Percentiles rank a stretch among this genome's conserved stretches.
phyloP scores from a whole-genome alignment of 176 grass and related monocot species.

The Saccharum spontaneum region DNA sequence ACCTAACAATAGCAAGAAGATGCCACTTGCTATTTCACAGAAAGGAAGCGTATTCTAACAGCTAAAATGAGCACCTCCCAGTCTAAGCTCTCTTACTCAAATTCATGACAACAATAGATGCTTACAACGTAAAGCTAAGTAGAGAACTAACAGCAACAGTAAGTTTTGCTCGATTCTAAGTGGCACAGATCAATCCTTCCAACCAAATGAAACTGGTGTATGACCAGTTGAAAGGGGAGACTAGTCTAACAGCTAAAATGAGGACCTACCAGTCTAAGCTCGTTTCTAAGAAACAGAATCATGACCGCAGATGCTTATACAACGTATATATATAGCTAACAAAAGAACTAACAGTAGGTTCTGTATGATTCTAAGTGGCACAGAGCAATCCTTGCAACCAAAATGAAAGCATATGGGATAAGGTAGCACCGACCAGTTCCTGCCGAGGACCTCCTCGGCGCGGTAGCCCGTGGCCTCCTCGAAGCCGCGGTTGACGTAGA shows the following conservation, averaged over 20 bases:
- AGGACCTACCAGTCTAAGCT: not conserved
- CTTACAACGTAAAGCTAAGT: not conserved
- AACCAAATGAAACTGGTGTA: not conserved
- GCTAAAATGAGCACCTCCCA: not conserved
- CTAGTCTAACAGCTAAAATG: not conserved
- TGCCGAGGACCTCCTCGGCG: slow-evolving; percentile 97
- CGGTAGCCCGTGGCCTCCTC: slow-evolving; percentile 84
- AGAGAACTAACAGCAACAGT: not conserved
- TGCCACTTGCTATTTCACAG: not conserved
- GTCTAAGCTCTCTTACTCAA: not conserved
- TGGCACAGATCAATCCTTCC: not conserved
- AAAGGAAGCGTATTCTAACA: not conserved
- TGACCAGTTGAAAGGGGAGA: not conserved
- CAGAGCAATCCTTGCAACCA: not conserved
- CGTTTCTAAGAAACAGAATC: not conserved
- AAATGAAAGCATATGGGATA: not conserved
- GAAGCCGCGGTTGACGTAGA: slow-evolving; percentile 97
- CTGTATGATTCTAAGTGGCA: not conserved
- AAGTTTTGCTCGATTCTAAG: not conserved
- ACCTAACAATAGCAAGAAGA: not conserved
- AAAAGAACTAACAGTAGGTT: not conserved
- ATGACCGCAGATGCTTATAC: not conserved
- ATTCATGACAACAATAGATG: not conserved
- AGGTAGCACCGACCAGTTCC: slow-evolving; percentile 72
- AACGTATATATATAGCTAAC: not conserved